Percentiles rank a stretch among this genome's conserved stretches.
phyloP scores from a whole-genome alignment of 78 protist genomes.

The Protostelium mycophagum region DNA sequence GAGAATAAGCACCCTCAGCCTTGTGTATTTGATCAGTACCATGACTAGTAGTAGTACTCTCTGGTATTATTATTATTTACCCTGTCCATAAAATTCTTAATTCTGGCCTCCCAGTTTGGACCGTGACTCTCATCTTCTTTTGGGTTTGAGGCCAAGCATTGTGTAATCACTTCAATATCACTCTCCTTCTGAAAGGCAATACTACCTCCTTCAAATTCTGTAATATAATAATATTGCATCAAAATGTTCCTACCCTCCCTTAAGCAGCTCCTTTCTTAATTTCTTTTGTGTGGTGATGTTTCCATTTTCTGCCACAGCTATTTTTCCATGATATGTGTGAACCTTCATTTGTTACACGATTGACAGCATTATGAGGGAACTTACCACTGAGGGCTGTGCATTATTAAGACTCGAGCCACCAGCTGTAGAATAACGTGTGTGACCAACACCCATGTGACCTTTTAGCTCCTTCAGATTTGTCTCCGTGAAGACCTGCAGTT shows the following conservation, averaged over 20 bases:
- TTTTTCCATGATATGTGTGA: constrained; percentile 48
- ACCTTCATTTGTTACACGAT: not conserved
- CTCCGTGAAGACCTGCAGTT: constrained; percentile 30
- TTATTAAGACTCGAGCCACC: constrained; percentile 36
- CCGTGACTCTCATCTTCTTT: not conserved
- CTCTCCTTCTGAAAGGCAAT: constrained; percentile 48
- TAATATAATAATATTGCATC: not conserved
- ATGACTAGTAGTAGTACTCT: not conserved
- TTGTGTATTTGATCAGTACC: not conserved
- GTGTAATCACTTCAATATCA: constrained; percentile 50
- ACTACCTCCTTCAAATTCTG: not conserved
- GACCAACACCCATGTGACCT: constrained; percentile 59
- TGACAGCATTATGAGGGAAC: not conserved
- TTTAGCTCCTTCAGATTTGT: constrained; percentile 38
- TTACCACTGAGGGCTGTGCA: constrained; percentile 48
- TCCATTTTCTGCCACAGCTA: constrained; percentile 58
- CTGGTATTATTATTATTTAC: too few species aligned
- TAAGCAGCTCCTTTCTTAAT: constrained; percentile 39
- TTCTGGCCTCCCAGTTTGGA: constrained; percentile 57
- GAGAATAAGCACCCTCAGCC: constrained; percentile 56
- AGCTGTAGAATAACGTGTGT: constrained; percentile 60
- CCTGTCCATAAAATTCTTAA: constrained; percentile 29
- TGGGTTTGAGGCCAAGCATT: constrained; percentile 31
- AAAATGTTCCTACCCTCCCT: constrained; percentile 19
- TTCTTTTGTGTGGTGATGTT: constrained; percentile 33